phyloP scores from a whole-genome alignment of 2,329 filamentous ascomycete genomes.

The Xylaria sp. region DNA sequence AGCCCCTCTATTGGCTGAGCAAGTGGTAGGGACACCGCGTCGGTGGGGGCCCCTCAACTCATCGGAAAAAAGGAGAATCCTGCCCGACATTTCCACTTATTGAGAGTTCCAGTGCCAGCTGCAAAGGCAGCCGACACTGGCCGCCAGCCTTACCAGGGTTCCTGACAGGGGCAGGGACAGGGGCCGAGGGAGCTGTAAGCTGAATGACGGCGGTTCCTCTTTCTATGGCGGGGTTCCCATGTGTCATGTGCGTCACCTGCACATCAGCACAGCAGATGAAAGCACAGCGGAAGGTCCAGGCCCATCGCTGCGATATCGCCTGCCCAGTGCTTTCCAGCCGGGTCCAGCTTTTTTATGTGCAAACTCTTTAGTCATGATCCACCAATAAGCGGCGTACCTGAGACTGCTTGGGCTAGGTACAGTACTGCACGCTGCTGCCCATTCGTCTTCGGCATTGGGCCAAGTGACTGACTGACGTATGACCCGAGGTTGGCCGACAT shows the following conservation, averaged over 20 bases:
- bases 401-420: background rate
- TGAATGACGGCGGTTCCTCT: no score
- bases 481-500: constrained; percentile 45
- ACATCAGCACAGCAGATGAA: constrained; percentile 20
- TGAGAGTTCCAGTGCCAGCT: constrained; percentile 1
- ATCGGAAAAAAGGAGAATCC: constrained; percentile 31
- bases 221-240: constrained; percentile 13
- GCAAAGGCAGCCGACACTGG: constrained; percentile 5
- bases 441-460: constrained; percentile 10
- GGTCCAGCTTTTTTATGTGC: background rate
- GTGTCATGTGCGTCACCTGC: constrained; percentile 31
- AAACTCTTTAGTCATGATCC: constrained; percentile 27
- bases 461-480: constrained; percentile 39
- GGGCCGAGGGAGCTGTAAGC: background rate
- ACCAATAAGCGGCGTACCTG: constrained; percentile 27
- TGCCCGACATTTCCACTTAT: constrained; percentile 6
- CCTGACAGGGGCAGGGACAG: background rate
- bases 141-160: background rate
- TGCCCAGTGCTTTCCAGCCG: background rate
- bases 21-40: constrained; percentile 2
- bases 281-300: background rate
- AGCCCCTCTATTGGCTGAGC: constrained; percentile 22
- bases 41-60: constrained; percentile 16
- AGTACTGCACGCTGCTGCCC: background rate
- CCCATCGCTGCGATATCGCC: background rate